These are phyloP conservation scores for Trypanosoma vivax DNA, from an alignment of 208 protist species.

Conservation along the genomic window DNA sequence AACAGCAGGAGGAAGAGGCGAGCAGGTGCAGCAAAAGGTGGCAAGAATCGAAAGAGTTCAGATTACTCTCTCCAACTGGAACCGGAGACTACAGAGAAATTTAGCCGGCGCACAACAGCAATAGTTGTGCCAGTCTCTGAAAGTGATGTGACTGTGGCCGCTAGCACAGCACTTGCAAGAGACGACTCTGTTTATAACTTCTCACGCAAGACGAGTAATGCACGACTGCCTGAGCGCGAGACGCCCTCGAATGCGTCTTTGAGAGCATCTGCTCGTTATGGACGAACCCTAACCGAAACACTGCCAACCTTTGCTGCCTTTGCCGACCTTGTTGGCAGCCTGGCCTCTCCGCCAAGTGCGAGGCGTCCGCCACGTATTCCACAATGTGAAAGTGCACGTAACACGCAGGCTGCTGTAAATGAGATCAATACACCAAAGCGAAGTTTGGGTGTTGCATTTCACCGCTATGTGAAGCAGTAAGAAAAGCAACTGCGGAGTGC, in stretches of 20 bases:
- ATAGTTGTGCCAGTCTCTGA: constrained; percentile 49
- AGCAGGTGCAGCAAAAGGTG: not conserved
- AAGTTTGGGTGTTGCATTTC: too few species aligned
- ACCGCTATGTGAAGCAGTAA: not conserved
- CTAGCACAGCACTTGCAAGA: constrained; percentile 37
- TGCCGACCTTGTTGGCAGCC: not conserved
- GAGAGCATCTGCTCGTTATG: constrained; percentile 1
- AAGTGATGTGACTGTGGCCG: constrained; percentile 43
- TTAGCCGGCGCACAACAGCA: constrained; percentile 28
- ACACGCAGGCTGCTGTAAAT: too few species aligned
- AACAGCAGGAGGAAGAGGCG: too few species aligned
- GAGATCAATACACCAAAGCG: too few species aligned
- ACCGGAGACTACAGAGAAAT: not conserved
- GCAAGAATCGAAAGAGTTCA: not conserved
- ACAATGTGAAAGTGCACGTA: too few species aligned
- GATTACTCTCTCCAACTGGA: not conserved
- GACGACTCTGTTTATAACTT: constrained; percentile 51
- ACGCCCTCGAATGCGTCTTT: not conserved
- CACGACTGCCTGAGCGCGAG: not conserved
- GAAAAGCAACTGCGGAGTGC: not conserved
- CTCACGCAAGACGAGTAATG: constrained; percentile 28
- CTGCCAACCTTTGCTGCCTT: constrained; percentile 6
- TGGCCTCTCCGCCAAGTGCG: constrained; percentile 1
- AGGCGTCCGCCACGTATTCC: too few species aligned
- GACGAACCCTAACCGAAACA: constrained; percentile 10